Conservation (phyloP, 140 eudicot species). For the Eryngium alpinum region DNA sequence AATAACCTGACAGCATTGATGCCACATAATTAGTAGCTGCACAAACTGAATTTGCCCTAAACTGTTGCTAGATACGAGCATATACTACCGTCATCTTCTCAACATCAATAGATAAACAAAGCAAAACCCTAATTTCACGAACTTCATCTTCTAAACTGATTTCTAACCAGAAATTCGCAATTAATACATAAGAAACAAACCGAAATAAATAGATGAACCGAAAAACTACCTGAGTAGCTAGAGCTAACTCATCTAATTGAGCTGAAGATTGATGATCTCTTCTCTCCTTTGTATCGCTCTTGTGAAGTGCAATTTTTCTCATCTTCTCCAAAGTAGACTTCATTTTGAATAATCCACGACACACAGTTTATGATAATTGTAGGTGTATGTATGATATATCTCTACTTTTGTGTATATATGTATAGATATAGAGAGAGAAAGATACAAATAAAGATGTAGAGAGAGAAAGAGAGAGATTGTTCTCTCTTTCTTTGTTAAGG, state of each 20-base stretch:
- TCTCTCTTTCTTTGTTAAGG: no score
- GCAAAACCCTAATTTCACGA: neutral
- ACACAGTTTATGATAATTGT: no score
- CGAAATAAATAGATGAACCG: neutral
- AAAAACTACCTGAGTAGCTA: constrained; percentile 69
- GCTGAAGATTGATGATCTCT: constrained; percentile 45
- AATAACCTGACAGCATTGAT: constrained; percentile 13
- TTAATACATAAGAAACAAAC: constrained; percentile 5
- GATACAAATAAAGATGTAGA: no score
- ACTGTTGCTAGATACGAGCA: no score
- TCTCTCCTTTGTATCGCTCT: constrained; percentile 53
- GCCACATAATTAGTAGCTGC: neutral
- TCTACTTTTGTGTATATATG: no score
- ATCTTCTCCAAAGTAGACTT: constrained; percentile 73
- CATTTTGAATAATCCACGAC: constrained; percentile 28
- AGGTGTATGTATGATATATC: no score
- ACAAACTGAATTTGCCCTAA: neutral
- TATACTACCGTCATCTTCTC: neutral
- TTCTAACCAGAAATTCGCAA: constrained; percentile 1
- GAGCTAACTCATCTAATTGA: constrained; percentile 55
- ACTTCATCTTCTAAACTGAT: neutral
- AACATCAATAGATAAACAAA: neutral
- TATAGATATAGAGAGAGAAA: no score
- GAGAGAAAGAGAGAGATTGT: no score
- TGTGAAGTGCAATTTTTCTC: constrained; percentile 58